Evolutionary conservation across 257 asterid genomes (phyloP), one percentile per base, ranked within the genome.

Genomic region (Fraxinus excelsior): DNA sequence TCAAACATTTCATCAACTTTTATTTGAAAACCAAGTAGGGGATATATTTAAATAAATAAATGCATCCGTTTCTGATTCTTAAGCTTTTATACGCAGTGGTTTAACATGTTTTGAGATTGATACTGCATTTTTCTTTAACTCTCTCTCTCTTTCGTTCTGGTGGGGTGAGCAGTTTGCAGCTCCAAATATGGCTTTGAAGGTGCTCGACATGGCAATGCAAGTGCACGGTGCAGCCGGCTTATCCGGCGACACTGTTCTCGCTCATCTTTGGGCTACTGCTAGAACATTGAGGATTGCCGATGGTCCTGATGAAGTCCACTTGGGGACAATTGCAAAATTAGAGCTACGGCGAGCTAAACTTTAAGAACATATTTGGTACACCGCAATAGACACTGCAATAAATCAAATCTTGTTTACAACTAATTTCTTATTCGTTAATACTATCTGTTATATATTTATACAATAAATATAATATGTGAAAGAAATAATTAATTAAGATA

Each of bases 251-350:
- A 96, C 97, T 0, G 91, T 89, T 66, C 91, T 96, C 0, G 80
- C 96, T 64, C 97, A 96, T 81, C 90, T 93, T 5, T 96, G 97
- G 97, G 97, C 98, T 40, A 77, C 96, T 21, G 83, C 99, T 2
- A 86, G 99, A 82, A 93, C 98, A 2, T 78, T 96, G 53, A 84
- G 98, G 76, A 87, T 96, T 49, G 99, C 99, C 4, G 99, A 95
- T 82, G 99, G 98, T 62, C 99, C 98, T 0, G 99, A 95, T 62
- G 99, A 95, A 86, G 98, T 95, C 69, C 98, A 95, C 82, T 81
- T 95, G 82, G 98, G 89, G 26, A 91, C 99, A 19, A 93, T 93
- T 38, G 98, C 93, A 0, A 93, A 91, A 77, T 73, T 95, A 18
- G 99, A 95, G 84, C 84, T 95, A 46, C 86, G 87, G 70, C 89